Base-by-base conservation (phyloP, 768 basidiomycete genomes). In the Auriscalpium microsporum region DNA sequence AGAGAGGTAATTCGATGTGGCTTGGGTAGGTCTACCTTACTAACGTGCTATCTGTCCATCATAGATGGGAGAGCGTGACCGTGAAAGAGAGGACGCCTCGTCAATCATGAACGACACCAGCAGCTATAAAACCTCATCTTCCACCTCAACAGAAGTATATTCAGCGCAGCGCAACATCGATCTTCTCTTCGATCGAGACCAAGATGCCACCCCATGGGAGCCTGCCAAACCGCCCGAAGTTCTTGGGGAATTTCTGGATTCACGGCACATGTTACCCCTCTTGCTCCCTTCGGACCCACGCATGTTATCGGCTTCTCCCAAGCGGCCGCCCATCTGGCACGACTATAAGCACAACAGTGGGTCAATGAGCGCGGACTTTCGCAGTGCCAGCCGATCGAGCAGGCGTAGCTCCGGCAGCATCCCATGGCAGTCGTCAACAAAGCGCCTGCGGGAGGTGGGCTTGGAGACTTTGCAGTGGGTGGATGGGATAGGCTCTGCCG, bases 201-300 rank as follows among this genome's bases (percentile, higher is more conserved):
- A 78, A 35, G 82, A 84, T 37, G 78, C 82, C 45, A 79, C 83
- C 0, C 68, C 78, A 5, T 98, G 94, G 86, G 83, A 85, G 54
- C 90, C 94, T 13, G 75, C 81, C 0, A 80, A 79, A 52, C 80
- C 90, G 17, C 86, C 91, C 0, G 87, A 89, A 63, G 84, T 84
- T 23, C 78, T 94, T 1, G 94, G 94, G 34, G 96, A 99, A 68
- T 72, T 97, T 23, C 74, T 97, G 59, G 94, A 99, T 68, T 93
- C 90, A 23, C 80, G 94, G 60, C 82, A 87, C 68, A 97, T 97
- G 93, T 79, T 98, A 21, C 92, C 91, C 1, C 75, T 95, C 48
- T 75, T 82, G 19, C 83, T 96, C 49, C 94, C 94, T 8, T 82
- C 84, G 17, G 84, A 92, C 67, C 84, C 87, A 35, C 82, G 82